Base-by-base conservation (phyloP, 345 rosid genomes). In the Gossypium mustelinum region DNA sequence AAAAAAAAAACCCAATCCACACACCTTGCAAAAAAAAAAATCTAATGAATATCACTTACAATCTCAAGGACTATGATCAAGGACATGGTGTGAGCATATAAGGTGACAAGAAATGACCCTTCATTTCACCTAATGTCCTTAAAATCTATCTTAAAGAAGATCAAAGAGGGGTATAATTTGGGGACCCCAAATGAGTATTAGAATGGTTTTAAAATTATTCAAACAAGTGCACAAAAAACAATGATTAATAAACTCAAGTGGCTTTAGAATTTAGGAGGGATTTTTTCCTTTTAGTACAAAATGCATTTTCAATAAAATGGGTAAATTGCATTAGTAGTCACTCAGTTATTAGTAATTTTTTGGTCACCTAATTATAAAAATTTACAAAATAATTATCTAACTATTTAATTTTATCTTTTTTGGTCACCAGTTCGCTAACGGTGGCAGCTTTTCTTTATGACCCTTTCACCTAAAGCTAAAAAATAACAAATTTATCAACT, bases 221-320 rank as follows among this genome's bases (percentile, higher is more conserved):
- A 67, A 76, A 44, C 4, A 69, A 76, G 70, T 79, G 64, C 64
- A 50, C 50, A 73, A 67, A 22, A 73, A 6, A 51, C 79, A 71
- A 80, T 80, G 71, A 83, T 81, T 59, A 48, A 61, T 24, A 17
- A 61, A 60, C 57, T 76, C 78, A 59, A 76, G 78, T 64, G 65
- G 66, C 76, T 62, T 76, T 76, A 69, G 78, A 74, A 73, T 41
- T 76, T 70, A 55, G 24, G 77, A 43, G 9, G 20, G 34, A 20
- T n/a, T 73, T 73, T 60, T 12, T 39, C n/a, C 17, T 57, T 50
- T 43, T 34, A 71, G 67, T 70, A 60, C 63, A 29, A 73, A 73
- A 27, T 70, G 56, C 51, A 56, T 39, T 24, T 59, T 9, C 1
- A 39, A 9, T 16, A 14, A 11, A 70, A 20, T 13, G 41, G 41